Evolutionary conservation across 352 stramenopile genomes (phyloP), one percentile per base, ranked within the genome.

Genomic region (Phytophthora vignae): DNA sequence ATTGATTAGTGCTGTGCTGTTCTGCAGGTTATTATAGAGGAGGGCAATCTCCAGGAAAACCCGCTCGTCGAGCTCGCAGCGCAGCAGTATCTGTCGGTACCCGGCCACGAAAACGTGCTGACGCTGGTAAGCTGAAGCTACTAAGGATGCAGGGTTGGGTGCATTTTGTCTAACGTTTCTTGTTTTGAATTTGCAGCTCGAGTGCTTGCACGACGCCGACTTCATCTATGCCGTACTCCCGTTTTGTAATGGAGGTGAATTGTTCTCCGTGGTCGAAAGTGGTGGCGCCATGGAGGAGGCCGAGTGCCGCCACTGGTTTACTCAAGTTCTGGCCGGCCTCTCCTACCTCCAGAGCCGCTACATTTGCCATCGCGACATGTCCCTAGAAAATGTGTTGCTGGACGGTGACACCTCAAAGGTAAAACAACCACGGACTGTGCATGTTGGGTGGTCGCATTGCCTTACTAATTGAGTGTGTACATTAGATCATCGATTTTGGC

Each of bases 351-450:
- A 96, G 67, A 93, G 85, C 53, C 84, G 81, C 61, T 94, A 90
- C 76, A 95, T 94, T 79, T 94, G 86, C 71, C 89, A 96, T 71
- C 89, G 89, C 53, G 89, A 96, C 74, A 96, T 96, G 87, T 96
- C 88, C 61, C 65, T 96, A 60, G 88, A 96, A 74, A 96, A 96
- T 62, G 87, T 96, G 17, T 66, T 96, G 25, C 84, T 96, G 46
- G 87, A 96, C 61, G 87, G 87, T 63, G 81, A 94, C 63, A 89
- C 85, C 4, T 93, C 88, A 59, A 96, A 94, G 82, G 88, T 96
- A 74, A 27, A 50, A 4, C 12, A 44, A 17, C 36, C 12, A 2
- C 4, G 14, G 36, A 44, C 6, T 17, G 36, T 31, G 11, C 25
- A 49, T 19, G 1, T 21, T 49, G 4, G 7, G 22, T 10, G 15